Conservation (phyloP, 192 early-diverging fungal genomes). For the Entomortierella parvispora region DNA sequence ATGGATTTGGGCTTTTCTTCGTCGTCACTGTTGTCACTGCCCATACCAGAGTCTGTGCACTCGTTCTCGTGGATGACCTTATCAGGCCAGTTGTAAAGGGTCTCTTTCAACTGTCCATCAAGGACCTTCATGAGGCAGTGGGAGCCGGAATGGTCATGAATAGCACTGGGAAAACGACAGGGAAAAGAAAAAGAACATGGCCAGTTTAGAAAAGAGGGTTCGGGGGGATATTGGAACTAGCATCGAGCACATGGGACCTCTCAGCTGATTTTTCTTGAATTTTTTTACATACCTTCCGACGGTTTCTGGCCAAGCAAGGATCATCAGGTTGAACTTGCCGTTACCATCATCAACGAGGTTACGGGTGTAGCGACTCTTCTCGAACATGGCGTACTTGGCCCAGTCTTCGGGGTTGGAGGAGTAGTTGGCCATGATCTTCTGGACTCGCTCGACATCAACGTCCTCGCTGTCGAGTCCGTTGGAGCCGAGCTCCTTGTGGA, state of each 20-base stretch:
- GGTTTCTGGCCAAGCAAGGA: constrained; percentile 86
- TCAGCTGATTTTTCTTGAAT: constrained; percentile 1
- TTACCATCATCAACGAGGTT: constrained; percentile 93
- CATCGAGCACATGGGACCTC: constrained; percentile 12
- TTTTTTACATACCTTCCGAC: constrained; percentile 60
- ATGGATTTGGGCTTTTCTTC: constrained; percentile 41
- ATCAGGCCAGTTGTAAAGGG: constrained; percentile 82
- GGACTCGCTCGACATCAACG: constrained; percentile 68
- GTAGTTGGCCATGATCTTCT: constrained; percentile 76
- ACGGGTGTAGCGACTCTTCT: constrained; percentile 83
- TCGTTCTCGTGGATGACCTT: constrained; percentile 39
- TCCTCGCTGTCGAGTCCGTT: constrained; percentile 64
- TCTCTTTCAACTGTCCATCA: constrained; percentile 83
- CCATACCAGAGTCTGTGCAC: constrained; percentile 41
- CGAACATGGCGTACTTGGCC: constrained; percentile 80
- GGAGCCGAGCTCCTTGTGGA: constrained; percentile 64
- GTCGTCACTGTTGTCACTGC: constrained; percentile 35
- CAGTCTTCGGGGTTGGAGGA: constrained; percentile 77
- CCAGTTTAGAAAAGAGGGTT: constrained; percentile 2
- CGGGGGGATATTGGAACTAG: constrained; percentile 2
- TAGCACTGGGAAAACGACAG: constrained; percentile 67
- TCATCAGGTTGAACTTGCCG: constrained; percentile 95
- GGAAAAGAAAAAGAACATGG: neutral
- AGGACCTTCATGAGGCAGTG: constrained; percentile 96
- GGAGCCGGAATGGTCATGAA: constrained; percentile 91